Percentiles rank a stretch among this genome's conserved stretches.
Conservation (phyloP, 75 land plant species). For the Pseudotsuga menziesii region DNA sequence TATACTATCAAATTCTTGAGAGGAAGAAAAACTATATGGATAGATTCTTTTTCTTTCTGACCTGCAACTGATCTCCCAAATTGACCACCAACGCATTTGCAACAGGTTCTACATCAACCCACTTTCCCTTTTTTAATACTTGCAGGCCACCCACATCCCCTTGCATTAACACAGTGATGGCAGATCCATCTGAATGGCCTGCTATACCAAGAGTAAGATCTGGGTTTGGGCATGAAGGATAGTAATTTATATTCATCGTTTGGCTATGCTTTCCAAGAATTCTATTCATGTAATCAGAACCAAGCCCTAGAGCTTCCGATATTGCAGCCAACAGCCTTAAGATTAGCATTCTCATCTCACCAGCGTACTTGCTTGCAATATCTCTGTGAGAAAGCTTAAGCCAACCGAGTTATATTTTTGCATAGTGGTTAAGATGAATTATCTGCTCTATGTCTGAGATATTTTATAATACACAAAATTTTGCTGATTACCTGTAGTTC, state of each 20-base stretch:
- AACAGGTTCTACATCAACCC: constrained; percentile 24
- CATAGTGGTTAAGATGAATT: constrained; percentile 35
- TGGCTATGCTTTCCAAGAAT: constrained; percentile 40
- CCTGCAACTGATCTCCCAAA: not conserved
- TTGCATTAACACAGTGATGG: constrained; percentile 55
- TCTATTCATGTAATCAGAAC: constrained; percentile 21
- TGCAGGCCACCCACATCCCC: constrained; percentile 50
- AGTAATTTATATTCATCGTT: constrained; percentile 57
- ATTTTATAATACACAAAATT: too few species aligned
- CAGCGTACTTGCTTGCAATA: constrained; percentile 27
- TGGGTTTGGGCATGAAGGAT: constrained; percentile 75
- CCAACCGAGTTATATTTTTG: not conserved
- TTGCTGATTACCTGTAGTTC: too few species aligned
- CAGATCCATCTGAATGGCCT: constrained; percentile 49
- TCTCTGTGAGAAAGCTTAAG: constrained; percentile 14
- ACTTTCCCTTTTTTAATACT: constrained; percentile 28
- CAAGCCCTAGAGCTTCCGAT: constrained; percentile 51
- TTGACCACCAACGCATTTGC: not conserved
- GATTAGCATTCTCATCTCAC: constrained; percentile 19
- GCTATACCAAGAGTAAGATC: constrained; percentile 57
- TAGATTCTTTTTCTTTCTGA: not conserved
- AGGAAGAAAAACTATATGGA: too few species aligned
- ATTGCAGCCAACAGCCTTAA: constrained; percentile 32
- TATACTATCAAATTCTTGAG: too few species aligned
- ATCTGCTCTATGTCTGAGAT: constrained; percentile 7